Evolutionary conservation across 305 asterid species (phyloP).

Genomic region (Solanum hybrid): DNA sequence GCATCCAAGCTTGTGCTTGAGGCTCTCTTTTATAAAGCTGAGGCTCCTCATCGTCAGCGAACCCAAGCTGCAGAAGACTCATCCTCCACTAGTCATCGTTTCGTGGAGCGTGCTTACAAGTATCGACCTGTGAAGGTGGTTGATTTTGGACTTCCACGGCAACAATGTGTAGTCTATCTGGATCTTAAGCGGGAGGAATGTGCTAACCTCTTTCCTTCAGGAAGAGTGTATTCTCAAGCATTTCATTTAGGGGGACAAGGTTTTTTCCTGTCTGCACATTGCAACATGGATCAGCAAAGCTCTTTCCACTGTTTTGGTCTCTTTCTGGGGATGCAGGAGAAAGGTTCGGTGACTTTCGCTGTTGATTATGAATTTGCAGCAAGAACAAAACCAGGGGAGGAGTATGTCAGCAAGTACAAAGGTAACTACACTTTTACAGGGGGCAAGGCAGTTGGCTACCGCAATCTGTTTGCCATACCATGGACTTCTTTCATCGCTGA

Average conservation of each 20-base stretch:
- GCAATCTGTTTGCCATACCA: conserved; percentile 64
- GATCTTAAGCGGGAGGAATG: conserved; percentile 85
- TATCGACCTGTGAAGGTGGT: conserved; percentile 83
- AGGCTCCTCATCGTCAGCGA: conserved; percentile 80
- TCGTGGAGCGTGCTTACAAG: conserved; percentile 80
- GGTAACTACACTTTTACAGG: conserved; percentile 85
- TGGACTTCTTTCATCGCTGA: conserved; percentile 91
- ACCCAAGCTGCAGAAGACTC: conserved; percentile 54
- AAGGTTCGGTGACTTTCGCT: conserved; percentile 61
- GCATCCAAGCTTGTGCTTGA: conserved; percentile 70
- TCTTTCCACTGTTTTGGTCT: conserved; percentile 83
- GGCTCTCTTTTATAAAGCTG: conserved; percentile 84
- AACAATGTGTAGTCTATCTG: conserved; percentile 80
- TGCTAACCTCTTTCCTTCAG: conserved; percentile 57
- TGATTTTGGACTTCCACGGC: conserved; percentile 78
- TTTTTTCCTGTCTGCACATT: conserved; percentile 85
- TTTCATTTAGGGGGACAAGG: conserved; percentile 94
- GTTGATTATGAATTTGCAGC: conserved; percentile 92
- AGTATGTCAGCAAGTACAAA: conserved; percentile 68
- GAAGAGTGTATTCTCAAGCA: conserved; percentile 83
- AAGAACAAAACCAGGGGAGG: conserved; percentile 75
- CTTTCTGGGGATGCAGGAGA: conserved; percentile 91
- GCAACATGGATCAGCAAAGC: conserved; percentile 92
- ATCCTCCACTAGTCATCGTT: conserved; percentile 42
- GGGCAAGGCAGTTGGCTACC: conserved; percentile 89